phyloP scores from a whole-genome alignment of 2,329 filamentous ascomycete species.

The Berkeleyomyces rouxiae region DNA sequence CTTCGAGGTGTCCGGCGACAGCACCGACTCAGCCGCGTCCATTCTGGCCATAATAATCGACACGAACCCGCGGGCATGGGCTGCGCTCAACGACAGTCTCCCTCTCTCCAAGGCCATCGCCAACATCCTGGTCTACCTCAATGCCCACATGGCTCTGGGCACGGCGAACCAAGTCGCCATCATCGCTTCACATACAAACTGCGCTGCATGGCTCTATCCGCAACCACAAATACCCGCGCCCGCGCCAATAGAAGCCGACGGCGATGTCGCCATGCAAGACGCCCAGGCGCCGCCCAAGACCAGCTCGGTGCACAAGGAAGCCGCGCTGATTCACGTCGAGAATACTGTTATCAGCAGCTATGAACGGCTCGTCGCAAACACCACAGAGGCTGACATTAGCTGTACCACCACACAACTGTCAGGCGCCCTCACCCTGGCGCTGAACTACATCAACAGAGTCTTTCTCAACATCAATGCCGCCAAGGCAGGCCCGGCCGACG shows the following conservation, averaged over 20 bases:
- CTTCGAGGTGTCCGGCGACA: conserved; percentile 28
- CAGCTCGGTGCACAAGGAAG: conserved; percentile 68
- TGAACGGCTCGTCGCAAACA: conserved; percentile 52
- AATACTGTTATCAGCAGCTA: conserved; percentile 61
- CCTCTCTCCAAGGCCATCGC: conserved; percentile 73
- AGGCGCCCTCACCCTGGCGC: conserved; percentile 75
- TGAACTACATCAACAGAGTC: conserved; percentile 79
- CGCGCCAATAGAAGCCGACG: conserved; percentile 21
- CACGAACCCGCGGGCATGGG: conserved; percentile 92
- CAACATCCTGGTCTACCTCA: conserved; percentile 86
- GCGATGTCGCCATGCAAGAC: conserved; percentile 43
- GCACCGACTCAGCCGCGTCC: conserved; percentile 46
- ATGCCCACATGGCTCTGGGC: conserved; percentile 87
- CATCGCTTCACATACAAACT: conserved; percentile 74
- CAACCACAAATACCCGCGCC: conserved; percentile 22
- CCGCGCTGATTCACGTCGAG: conserved; percentile 78
- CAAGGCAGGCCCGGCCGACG: conserved; percentile 25
- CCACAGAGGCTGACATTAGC: conserved; percentile 46
- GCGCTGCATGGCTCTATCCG: conserved; percentile 82
- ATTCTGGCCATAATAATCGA: conserved; percentile 84
- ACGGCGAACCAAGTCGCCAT: conserved; percentile 87
- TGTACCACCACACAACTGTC: conserved; percentile 74
- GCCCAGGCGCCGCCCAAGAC: conserved; percentile 24
- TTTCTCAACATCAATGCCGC: conserved; percentile 41
- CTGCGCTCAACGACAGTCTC: conserved; percentile 54